A percentile compares a stretch with the other conserved stretches of the same genome.
phyloP scores from a whole-genome alignment of 768 basidiomycete species.

The Tylopilus intermedius region DNA sequence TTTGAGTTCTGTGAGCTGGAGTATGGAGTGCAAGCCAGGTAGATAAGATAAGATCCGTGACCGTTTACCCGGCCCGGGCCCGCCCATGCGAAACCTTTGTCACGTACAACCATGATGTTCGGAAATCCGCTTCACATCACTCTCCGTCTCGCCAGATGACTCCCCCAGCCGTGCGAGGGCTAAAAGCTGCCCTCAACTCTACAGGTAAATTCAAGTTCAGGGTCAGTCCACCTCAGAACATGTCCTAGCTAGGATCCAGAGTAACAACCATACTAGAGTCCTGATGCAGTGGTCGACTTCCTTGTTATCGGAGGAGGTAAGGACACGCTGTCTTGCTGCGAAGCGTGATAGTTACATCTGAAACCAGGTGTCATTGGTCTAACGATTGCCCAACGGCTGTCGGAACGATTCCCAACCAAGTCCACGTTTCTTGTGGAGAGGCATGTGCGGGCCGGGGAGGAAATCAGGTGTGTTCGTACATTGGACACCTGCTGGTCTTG shows the following conservation, averaged over 20 bases:
- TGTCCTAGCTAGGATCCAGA: background rate
- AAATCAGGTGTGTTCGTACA: slow-evolving; percentile 58
- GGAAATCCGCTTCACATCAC: background rate
- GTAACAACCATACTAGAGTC: slow-evolving; percentile 37
- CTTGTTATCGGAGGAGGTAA: slow-evolving; percentile 84
- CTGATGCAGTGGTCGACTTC: slow-evolving; percentile 74
- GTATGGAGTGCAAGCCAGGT: background rate
- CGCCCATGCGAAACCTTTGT: background rate
- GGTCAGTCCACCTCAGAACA: slow-evolving; percentile 31
- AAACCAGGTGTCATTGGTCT: slow-evolving; percentile 76
- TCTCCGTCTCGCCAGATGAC: slow-evolving; percentile 14
- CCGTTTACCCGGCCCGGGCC: background rate
- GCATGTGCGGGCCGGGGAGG: slow-evolving; percentile 70
- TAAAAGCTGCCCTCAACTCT: slow-evolving; percentile 59
- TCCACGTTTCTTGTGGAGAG: slow-evolving; percentile 82
- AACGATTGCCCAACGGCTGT: slow-evolving; percentile 74
- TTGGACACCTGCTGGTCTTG: background rate
- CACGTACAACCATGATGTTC: no score
- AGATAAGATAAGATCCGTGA: slow-evolving; percentile 20
- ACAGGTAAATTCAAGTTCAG: slow-evolving; percentile 57
- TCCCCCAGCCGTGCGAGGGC: slow-evolving; percentile 40
- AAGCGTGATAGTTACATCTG: background rate
- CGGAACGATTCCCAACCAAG: slow-evolving; percentile 55
- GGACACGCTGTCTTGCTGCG: background rate
- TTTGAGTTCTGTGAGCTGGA: background rate